Base-by-base conservation (phyloP, 108 stramenopile genomes). In the Nitzschia sp. region DNA sequence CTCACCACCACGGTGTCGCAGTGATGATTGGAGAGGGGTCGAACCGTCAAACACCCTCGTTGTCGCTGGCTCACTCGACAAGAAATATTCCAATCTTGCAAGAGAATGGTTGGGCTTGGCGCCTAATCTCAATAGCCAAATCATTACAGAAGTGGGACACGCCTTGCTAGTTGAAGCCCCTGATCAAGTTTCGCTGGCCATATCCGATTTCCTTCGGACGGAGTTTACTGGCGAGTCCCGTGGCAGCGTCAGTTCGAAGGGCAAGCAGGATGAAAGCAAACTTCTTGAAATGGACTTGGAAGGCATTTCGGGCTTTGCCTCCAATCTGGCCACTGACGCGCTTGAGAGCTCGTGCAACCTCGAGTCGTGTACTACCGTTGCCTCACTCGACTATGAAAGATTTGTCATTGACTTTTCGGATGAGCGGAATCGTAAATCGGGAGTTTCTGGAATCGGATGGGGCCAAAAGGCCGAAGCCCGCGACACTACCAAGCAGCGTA, bases 381-480 rank as follows among this genome's bases (percentile, higher is more conserved):
- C 56, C 18, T 54, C 64, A 30, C 59, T 91, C 57, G 83, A 89
- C 45, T 92, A 77, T 46, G 85, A 92, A 47, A 30, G 72, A 11
- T 92, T 89, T 57, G 36, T 35, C n/a, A 85, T 93, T 27, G 69
- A 82, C 25, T 29, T 89, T 13, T 32, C 67, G 1, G 67, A 58
- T 54, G 48, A 56, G 23, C 60, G 59, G 25, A 71, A 71, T 55
- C 51, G 48, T n/a, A 64, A 60, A 18, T 54, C 59, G n/a, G 86
- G 82, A 31, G 79, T 83, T 60, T 38, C 30, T 29, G 92, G 89
- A 30, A 75, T 93, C 34, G 93, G 93, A 28, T 94, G 93, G 93
- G 90, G 90, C 8, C 61, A 78, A 17, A 66, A 62, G 59, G 82
- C 84, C 23, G 59, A 67, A 8, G n/a, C 68, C 25, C 56, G 31